Conservation (phyloP, 306 rosid species). For the Clitoria ternatea region DNA sequence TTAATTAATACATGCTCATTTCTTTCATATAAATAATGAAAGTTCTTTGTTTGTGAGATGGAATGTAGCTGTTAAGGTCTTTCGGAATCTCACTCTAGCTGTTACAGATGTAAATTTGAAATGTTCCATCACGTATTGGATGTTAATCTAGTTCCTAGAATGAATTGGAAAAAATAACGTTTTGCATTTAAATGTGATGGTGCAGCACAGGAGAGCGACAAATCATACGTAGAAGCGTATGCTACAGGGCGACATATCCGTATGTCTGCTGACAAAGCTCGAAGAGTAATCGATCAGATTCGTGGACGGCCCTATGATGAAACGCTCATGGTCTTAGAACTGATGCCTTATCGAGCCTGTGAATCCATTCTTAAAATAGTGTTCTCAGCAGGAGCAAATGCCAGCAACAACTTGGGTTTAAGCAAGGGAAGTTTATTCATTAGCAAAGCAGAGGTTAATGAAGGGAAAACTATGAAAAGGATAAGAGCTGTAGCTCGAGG, state of each 20-base stretch:
- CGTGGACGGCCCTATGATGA: constrained; percentile 41
- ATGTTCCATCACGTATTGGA: constrained; percentile 8
- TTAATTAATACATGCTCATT: background rate
- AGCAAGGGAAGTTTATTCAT: constrained; percentile 41
- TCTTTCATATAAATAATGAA: background rate
- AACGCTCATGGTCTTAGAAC: constrained; percentile 40
- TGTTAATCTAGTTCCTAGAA: constrained; percentile 7
- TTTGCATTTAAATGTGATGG: constrained; percentile 11
- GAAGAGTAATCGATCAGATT: constrained; percentile 44
- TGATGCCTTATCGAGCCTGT: constrained; percentile 46
- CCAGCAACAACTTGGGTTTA: constrained; percentile 46
- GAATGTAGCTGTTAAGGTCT: background rate
- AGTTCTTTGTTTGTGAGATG: constrained; percentile 10
- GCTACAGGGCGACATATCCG: constrained; percentile 40
- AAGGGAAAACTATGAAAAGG: constrained; percentile 45
- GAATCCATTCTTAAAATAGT: constrained; percentile 43
- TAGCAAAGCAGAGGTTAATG: constrained; percentile 47
- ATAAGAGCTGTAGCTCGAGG: constrained; percentile 39
- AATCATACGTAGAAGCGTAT: constrained; percentile 32
- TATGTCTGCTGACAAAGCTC: constrained; percentile 46
- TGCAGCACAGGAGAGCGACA: constrained; percentile 41
- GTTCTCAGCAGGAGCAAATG: constrained; percentile 51
- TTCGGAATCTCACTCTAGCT: background rate
- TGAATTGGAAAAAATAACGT: constrained; percentile 2
- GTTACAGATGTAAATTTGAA: too few species aligned